Evolutionary conservation across 2,329 filamentous ascomycete genomes (phyloP), one percentile per base, ranked within the genome.

Genomic region (Beauveria scarabaeidicola): DNA sequence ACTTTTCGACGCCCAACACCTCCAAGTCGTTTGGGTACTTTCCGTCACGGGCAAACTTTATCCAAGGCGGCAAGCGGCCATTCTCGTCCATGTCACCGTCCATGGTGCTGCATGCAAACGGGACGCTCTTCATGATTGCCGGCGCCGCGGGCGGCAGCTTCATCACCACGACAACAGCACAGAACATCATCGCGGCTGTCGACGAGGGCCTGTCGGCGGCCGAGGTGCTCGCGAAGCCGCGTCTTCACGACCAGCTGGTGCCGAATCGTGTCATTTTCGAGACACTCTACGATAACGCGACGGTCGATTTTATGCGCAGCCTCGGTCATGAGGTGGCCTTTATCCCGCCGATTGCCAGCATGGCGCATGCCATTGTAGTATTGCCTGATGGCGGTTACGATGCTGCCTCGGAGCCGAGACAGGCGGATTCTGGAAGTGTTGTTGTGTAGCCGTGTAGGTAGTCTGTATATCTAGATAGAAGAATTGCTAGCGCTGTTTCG

Each of bases 111-210:
- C 78, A 17, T 29, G 73, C 82, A 1, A 85, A 91, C 61, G 83
- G 85, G 0, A 80, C 78, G 2, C 77, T 95, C 0, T 90, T 87
- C 69, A 81, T 92, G 62, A 78, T 87, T 23, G 83, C 89, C 0
- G 91, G 91, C 3, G 84, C 90, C 0, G 91, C 91, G 0, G 92
- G 92, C 1, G 92, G 91, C 0, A 90, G 86, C 50, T 80, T 90
- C 3, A 96, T 96, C 71, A 92, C 91, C 67, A 95, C 90, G 0
- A 77, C 89, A 0, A 93, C 88, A 0, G 80, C 91, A 19, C 90
- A 94, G 71, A 87, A 86, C 60, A 75, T 91, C 3, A 85, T 90
- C 68, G 81, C 91, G 65, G 80, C 91, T 0, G 74, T 97, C 0
- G 90, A 95, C 65, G 80, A 82, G 43, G 73, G 74, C 5, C 74